Evolutionary conservation across 805 yeast genomes (phyloP).

Genomic region (Metschnikowia henanensis): DNA sequence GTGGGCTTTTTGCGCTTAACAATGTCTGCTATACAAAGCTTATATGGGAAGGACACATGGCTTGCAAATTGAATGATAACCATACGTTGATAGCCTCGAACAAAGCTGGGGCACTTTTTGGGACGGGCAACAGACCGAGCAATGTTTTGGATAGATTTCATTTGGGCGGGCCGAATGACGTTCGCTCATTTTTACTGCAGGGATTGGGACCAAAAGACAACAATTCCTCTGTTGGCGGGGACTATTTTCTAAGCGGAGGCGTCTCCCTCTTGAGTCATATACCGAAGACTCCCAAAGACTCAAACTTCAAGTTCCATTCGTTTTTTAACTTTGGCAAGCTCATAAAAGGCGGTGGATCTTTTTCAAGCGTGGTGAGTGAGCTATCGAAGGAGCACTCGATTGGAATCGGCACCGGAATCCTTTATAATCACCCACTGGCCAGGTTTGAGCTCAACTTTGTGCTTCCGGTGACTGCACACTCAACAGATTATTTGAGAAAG

Average conservation of each 20-base stretch:
- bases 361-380: slow-evolving; percentile 13
- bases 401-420: slow-evolving; percentile 48
- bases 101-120: slow-evolving; percentile 34
- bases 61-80: slow-evolving; percentile 21
- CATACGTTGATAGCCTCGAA: slow-evolving; percentile 27
- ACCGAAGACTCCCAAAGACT: slow-evolving; percentile 41
- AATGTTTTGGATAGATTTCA: slow-evolving; percentile 53
- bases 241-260: slow-evolving; percentile 47
- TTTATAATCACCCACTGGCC: slow-evolving; percentile 58
- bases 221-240: slow-evolving; percentile 54
- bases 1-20: slow-evolving; percentile 28
- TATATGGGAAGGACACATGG: slow-evolving; percentile 39
- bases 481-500: slow-evolving; percentile 48
- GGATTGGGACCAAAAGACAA: slow-evolving; percentile 57
- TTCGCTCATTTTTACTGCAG: slow-evolving; percentile 50
- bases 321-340: slow-evolving; percentile 51
- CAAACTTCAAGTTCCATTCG: slow-evolving; percentile 49
- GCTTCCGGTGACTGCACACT: slow-evolving; percentile 45
- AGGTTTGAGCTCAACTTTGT: slow-evolving; percentile 58
- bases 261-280: slow-evolving; percentile 42
- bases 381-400: slow-evolving; percentile 29
- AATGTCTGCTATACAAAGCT: slow-evolving; percentile 40
- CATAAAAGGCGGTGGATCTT: slow-evolving; percentile 8
- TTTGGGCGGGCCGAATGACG: slow-evolving; percentile 61
- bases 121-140: slow-evolving; percentile 21